Evolutionary conservation across 2,329 filamentous ascomycete genomes (phyloP), one percentile per base, ranked within the genome.

Genomic region (Didymella glomerata): DNA sequence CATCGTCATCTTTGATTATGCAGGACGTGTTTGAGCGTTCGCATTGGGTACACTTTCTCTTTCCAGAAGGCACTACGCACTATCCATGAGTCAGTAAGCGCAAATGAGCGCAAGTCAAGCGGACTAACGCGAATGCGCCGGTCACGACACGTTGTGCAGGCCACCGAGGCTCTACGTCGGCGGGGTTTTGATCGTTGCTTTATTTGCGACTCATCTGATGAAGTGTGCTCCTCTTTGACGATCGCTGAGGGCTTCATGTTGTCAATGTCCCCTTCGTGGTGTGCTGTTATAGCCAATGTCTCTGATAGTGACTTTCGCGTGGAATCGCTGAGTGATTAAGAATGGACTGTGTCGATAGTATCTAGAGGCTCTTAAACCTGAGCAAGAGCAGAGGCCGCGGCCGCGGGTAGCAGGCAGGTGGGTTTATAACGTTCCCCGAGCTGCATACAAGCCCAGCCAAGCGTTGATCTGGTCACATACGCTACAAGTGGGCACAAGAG

Each of bases 1-100:
- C 84, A 68, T 86, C 84, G 60, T 86, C 84, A 63, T 86, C 84
- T 65, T 83, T 85, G 66, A 86, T 86, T 53, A 86, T 74, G 63
- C 84, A 86, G 46, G 81, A 77, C 11, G 80, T 78, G 16, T 81
- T 83, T 2, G 81, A 78, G 54, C 82, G 77, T 64, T 81, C 81
- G 68, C 84, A 86, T 60, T 85, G 83, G 20, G 79, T 81, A 69
- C 84, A 86, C 58, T 80, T 78, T 10, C 74, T 74, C 59, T 84
- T 79, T 13, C 83, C 83, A 41, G 82, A 78, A 42, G 81, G 83
- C 10, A 86, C 83, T 2, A 86, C 84, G 61, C 84, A 86, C 67
- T 84, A 73, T 13, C 20, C 13, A 27, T 34, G 41, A 34, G 58
- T 73, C 53, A 68, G 60, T 58, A 52, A 78, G 76, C 56, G 54